These are phyloP conservation scores for Blastobotrys proliferans DNA, from an alignment of 1,139 yeast species.

Conservation along the genomic window DNA sequence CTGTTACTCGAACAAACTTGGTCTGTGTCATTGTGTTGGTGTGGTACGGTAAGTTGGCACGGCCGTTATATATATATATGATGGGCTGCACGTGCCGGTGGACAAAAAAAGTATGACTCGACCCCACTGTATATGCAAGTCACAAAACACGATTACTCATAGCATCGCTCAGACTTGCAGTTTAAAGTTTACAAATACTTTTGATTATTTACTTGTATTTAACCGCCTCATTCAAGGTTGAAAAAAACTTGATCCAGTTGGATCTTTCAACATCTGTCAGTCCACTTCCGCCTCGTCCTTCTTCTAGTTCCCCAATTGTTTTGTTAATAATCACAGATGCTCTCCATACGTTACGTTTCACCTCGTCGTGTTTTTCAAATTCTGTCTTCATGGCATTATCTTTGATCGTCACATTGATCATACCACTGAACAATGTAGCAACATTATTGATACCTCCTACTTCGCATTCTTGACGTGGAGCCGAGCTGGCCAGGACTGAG, in stretches of 20 bases:
- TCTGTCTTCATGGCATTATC: conserved; percentile 51
- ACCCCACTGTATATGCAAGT: too few relatives aligned
- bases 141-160: too few relatives aligned
- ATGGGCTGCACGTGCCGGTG: too few relatives aligned
- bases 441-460: conserved; percentile 16
- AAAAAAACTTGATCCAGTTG: conserved; percentile 19
- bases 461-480: conserved; percentile 6
- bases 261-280: conserved; percentile 25
- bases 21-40: background rate
- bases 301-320: conserved; percentile 17
- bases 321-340: conserved; percentile 24
- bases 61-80: too few relatives aligned
- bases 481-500: conserved; percentile 13
- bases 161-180: too few relatives aligned
- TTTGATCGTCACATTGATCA: conserved; percentile 38
- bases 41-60: too few relatives aligned
- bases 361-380: conserved; percentile 43
- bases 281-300: conserved; percentile 15
- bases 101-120: too few relatives aligned
- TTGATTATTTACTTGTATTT: background rate
- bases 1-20: conserved; percentile 24
- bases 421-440: conserved; percentile 34
- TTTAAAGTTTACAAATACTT: too few relatives aligned
- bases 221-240: background rate
- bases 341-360: conserved; percentile 28